Base-by-base conservation (phyloP, 345 rosid species). In the Citrus hindsii region DNA sequence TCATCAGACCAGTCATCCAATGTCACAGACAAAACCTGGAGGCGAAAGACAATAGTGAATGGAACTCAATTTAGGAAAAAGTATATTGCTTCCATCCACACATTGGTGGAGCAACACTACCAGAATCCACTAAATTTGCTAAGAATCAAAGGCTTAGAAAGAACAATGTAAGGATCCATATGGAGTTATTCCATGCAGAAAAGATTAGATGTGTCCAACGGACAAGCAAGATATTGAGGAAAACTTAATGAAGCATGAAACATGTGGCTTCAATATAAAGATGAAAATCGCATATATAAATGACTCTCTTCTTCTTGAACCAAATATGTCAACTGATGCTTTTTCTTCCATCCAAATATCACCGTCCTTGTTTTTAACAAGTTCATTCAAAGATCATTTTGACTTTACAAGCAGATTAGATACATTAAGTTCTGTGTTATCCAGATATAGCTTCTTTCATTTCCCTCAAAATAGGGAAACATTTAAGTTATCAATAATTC, bases 1-100 rank as follows among this genome's bases (percentile, higher is more conserved):
- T 90, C 98, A 69, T 91, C 92, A 63, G 97, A 86, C 98, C 99
- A 97, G 3, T 97, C 99, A 90, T 97, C 99, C 85, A 97, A 77
- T 59, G 98, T 88, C 82, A 97, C 95, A 12, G 99, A 97, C 76
- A 97, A 86, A 83, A 94, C 98, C 99, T 97, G 83, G 22, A 67
- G 28, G 16, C 21, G 62, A 59, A 72, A 21, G 35, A 71, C n/a
- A 76, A 59, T 24, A 56, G 66, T 35, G 24, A 19, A 68, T 55
- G 66, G 33, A 75, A 64, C 24, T 63, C 12, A 7, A 69, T 37
- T 19, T 51, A 24, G 24, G 32, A 73, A 33, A 48, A 48, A 3
- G 30, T 19, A 40, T 19, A 48, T 28, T 10, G 24, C 58, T 38
- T 51, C 24, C 4, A 48, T 18, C 5, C 25, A 76, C 25, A 62